Base-by-base conservation (phyloP, 768 basidiomycete species). In the Termitomyces titanicus region DNA sequence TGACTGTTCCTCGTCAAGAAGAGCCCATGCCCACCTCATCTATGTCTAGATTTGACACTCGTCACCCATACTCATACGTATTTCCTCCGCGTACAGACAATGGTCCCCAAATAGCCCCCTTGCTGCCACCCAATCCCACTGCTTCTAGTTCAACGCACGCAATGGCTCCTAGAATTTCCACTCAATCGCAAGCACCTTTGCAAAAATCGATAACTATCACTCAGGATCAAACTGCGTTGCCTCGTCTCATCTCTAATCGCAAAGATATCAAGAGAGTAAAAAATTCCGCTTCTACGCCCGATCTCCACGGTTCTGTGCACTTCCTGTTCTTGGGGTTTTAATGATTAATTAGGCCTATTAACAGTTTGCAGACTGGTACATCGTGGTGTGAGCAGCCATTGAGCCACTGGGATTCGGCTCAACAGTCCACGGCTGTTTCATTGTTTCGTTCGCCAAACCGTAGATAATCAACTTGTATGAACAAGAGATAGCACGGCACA, bases 251-350 rank as follows among this genome's bases (percentile, higher is more conserved):
- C 33, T 22, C 59, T 38, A 34, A 54, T 20, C 35, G 49, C 33
- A 47, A n/a, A n/a, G n/a, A n/a, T n/a, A n/a, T n/a, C n/a, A n/a
- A 49, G 46, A 60, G 66, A 18, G 65, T 88, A 45, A 82, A 83
- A 63, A 75, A 71, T 17, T 85, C 85, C 18, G 71, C 78, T 8
- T 91, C 88, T 1, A 83, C 86, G 3, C 89, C 89, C 8, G 80
- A 91, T 63, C 70, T 92, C 34, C 76, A 77, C 27, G n/a, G n/a
- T n/a, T n/a, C n/a, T n/a, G n/a, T n/a, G n/a, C n/a, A n/a, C n/a
- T n/a, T n/a, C n/a, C n/a, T n/a, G n/a, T n/a, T n/a, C n/a, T n/a
- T n/a, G n/a, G n/a, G n/a, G n/a, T n/a, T n/a, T n/a, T n/a, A n/a
- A n/a, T n/a, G n/a, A n/a, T n/a, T n/a, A n/a, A n/a, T n/a, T n/a